Conservation (phyloP, 371 early-diverging fungal genomes). For the Mortierella sp. region DNA sequence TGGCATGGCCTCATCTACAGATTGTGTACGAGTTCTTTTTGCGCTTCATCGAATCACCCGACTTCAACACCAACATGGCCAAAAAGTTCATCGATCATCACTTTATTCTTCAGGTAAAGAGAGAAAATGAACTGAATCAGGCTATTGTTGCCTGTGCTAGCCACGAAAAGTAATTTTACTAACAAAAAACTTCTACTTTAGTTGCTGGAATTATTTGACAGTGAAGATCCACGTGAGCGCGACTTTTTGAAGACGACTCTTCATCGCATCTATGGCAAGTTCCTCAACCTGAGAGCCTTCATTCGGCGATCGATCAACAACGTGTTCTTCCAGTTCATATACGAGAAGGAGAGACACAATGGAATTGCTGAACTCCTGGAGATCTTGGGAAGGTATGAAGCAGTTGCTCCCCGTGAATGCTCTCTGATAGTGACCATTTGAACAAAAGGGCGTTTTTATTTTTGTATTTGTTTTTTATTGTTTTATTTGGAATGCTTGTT, state of each 20-base stretch:
- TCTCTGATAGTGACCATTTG: too few species aligned
- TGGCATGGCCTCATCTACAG: conserved; percentile 97
- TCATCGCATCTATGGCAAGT: conserved; percentile 97
- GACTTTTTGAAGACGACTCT: conserved; percentile 97
- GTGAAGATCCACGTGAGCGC: conserved; percentile 97
- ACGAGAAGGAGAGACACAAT: conserved; percentile 95
- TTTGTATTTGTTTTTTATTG: background rate
- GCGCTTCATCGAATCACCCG: conserved; percentile 95
- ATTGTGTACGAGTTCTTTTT: conserved; percentile 97
- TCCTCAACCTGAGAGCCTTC: conserved; percentile 93
- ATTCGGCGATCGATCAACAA: conserved; percentile 96
- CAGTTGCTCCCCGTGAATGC: too few species aligned
- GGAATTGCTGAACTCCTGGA: conserved; percentile 98
- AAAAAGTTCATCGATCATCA: conserved; percentile 95
- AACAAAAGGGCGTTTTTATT: too few species aligned
- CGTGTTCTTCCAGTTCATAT: conserved; percentile 96
- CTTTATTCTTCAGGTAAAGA: conserved; percentile 86
- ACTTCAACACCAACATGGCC: conserved; percentile 95
- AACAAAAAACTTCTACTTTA: conserved; percentile 47
- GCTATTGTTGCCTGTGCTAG: too few species aligned
- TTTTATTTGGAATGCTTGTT: too few species aligned
- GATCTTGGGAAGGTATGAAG: conserved; percentile 88
- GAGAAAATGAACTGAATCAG: too few species aligned
- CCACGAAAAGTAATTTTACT: too few species aligned
- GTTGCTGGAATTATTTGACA: conserved; percentile 95